Evolutionary conservation across 148 eudicot genomes (phyloP).

Genomic region (Rhododendron ovatum): DNA sequence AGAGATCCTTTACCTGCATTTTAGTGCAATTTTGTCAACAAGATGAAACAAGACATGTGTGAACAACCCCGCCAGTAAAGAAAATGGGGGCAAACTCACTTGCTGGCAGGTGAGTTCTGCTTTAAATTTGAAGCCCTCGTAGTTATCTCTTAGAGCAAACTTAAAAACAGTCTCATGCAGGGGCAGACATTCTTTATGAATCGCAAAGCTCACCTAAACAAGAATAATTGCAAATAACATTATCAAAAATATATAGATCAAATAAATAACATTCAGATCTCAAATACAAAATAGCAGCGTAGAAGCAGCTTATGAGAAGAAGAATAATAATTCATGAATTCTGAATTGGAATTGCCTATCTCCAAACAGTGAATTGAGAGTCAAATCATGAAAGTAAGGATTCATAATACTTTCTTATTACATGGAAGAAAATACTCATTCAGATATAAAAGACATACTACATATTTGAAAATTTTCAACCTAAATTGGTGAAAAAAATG

Average conservation of each 20-base stretch:
- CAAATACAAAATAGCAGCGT: not conserved
- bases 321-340: not conserved
- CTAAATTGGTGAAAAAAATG: not conserved
- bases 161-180: constrained; percentile 45
- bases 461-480: not conserved
- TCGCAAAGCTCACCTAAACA: constrained; percentile 51
- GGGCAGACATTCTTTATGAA: constrained; percentile 59
- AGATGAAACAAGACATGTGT: not conserved
- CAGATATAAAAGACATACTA: not conserved
- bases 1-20: constrained; percentile 26
- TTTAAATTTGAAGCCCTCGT: constrained; percentile 45
- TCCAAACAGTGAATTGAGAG: not conserved
- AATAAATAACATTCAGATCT: not conserved
- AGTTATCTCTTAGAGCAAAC: constrained; percentile 44
- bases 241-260: not conserved
- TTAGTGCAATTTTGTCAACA: not conserved
- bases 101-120: constrained; percentile 46
- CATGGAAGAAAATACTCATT: not conserved
- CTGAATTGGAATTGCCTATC: not conserved
- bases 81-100: constrained; percentile 24
- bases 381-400: not conserved
- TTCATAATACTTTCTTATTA: not conserved
- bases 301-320: not conserved
- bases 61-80: not conserved
- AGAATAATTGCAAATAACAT: not conserved